phyloP scores from a whole-genome alignment of 371 early-diverging fungal species.

The Phascolomyces articulosus region DNA sequence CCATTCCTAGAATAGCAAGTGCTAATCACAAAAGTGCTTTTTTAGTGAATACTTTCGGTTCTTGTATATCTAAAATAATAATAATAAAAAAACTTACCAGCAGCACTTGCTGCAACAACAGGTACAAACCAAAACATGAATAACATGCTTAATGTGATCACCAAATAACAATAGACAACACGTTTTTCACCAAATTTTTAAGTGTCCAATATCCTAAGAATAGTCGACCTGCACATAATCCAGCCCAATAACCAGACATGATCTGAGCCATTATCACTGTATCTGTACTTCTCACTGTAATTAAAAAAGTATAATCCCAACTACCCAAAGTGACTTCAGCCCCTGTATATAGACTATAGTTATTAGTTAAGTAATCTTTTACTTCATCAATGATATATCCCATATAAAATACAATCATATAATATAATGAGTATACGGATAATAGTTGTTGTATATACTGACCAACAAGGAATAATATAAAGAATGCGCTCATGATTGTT shows the following conservation, averaged over 20 bases:
- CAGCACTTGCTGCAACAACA: conserved; percentile 16
- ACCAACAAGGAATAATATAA: conserved; percentile 27
- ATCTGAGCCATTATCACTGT: conserved; percentile 25
- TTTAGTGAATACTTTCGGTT: too few species aligned
- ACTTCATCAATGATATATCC: neutral
- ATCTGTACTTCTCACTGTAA: conserved; percentile 21
- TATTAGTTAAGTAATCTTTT: neutral
- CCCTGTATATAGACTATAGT: too few species aligned
- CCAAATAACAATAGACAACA: conserved; percentile 21
- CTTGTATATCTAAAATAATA: neutral
- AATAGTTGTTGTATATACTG: neutral
- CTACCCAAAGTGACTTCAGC: conserved; percentile 29
- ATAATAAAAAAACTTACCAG: neutral
- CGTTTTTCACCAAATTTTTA: conserved; percentile 28
- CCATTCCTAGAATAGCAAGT: conserved; percentile 21
- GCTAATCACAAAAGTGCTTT: too few species aligned
- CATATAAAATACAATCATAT: too few species aligned
- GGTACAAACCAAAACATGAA: conserved; percentile 24
- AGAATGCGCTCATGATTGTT: conserved; percentile 21
- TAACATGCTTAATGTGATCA: conserved; percentile 14
- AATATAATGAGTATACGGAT: too few species aligned
- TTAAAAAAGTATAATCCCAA: conserved; percentile 33
- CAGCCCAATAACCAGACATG: conserved; percentile 33
- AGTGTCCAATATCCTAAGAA: conserved; percentile 23
- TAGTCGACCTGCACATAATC: conserved; percentile 25